Percentiles rank a stretch among this genome's conserved stretches.
These are phyloP conservation scores for Chrysochromulina parva DNA, from an alignment of 78 protist species.

Conservation along the genomic window DNA sequence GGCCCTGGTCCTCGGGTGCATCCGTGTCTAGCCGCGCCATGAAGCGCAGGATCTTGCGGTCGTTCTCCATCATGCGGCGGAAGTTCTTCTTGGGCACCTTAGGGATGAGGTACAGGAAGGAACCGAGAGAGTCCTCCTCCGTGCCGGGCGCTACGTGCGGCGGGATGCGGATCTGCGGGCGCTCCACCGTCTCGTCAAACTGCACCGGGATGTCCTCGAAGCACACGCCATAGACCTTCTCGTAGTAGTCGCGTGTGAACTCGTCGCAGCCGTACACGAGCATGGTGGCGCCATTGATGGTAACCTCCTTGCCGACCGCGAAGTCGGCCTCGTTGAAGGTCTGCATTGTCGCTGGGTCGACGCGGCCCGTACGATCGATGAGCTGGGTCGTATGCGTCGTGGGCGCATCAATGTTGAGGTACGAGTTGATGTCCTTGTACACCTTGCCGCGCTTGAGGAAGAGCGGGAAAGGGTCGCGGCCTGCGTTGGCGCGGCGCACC, in stretches of 20 bases:
- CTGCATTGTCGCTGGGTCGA: not conserved
- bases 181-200: not conserved
- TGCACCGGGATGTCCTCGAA: not conserved
- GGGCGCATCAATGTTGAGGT: not conserved
- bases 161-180: slow-evolving; percentile 35
- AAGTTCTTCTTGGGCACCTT: slow-evolving; percentile 69
- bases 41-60: slow-evolving; percentile 29
- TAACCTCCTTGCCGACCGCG: not conserved
- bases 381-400: slow-evolving; percentile 21
- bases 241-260: slow-evolving; percentile 55
- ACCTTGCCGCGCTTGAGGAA: slow-evolving; percentile 44
- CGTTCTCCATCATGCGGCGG: slow-evolving; percentile 39
- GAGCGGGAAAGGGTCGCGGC: slow-evolving; percentile 65
- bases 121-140: slow-evolving; percentile 71
- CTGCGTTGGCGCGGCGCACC: slow-evolving; percentile 54
- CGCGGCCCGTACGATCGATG: slow-evolving; percentile 10
- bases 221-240: slow-evolving; percentile 3
- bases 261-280: slow-evolving; percentile 44
- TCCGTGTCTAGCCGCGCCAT: not conserved
- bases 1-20: slow-evolving; percentile 35
- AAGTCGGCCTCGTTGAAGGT: slow-evolving; percentile 3
- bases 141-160: slow-evolving; percentile 65
- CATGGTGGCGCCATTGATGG: not conserved
- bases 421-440: slow-evolving; percentile 4
- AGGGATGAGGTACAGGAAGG: slow-evolving; percentile 51